A percentile compares a stretch with the other conserved stretches of the same genome.
phyloP scores from a whole-genome alignment of 2,329 filamentous ascomycete species.

The Rhynchosporium agropyri region DNA sequence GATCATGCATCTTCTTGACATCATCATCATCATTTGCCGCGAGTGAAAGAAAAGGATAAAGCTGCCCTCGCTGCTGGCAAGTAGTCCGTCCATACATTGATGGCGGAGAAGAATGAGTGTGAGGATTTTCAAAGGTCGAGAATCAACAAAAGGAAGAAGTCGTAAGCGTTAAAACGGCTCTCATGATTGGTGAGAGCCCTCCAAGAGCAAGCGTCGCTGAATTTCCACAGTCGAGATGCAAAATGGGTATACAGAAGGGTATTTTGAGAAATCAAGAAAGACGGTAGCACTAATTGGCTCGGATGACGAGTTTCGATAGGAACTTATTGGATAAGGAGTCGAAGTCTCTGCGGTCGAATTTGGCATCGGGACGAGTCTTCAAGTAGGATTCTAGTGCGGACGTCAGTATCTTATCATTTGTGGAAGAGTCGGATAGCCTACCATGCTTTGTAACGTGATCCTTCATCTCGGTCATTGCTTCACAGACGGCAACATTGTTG shows the following conservation, averaged over 20 bases:
- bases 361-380: slow-evolving; percentile 71
- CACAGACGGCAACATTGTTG: slow-evolving; percentile 89
- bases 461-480: slow-evolving; percentile 94
- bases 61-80: slow-evolving; percentile 33
- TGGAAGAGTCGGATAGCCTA: slow-evolving; percentile 52
- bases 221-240: slow-evolving; percentile 40
- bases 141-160: slow-evolving; percentile 35
- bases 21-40: not conserved
- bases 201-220: slow-evolving; percentile 36
- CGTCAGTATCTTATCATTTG: slow-evolving; percentile 47
- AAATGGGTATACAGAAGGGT: slow-evolving; percentile 39
- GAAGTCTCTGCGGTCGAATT: slow-evolving; percentile 90
- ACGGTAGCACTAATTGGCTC: slow-evolving; percentile 68
- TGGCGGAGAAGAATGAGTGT: slow-evolving; percentile 30
- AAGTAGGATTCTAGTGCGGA: slow-evolving; percentile 76
- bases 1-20: not conserved
- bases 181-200: slow-evolving; percentile 17
- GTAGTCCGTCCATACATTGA: slow-evolving; percentile 12
- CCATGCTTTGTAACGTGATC: slow-evolving; percentile 92
- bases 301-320: slow-evolving; percentile 92
- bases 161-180: slow-evolving; percentile 20
- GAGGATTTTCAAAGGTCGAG: not conserved
- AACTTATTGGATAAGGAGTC: slow-evolving; percentile 98
- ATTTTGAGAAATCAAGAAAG: slow-evolving; percentile 29
- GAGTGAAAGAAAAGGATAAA: slow-evolving; percentile 18